Percentiles rank a stretch among this genome's conserved stretches.
phyloP scores from a whole-genome alignment of 139 green algal genomes.

The Coelastrella sp. region DNA sequence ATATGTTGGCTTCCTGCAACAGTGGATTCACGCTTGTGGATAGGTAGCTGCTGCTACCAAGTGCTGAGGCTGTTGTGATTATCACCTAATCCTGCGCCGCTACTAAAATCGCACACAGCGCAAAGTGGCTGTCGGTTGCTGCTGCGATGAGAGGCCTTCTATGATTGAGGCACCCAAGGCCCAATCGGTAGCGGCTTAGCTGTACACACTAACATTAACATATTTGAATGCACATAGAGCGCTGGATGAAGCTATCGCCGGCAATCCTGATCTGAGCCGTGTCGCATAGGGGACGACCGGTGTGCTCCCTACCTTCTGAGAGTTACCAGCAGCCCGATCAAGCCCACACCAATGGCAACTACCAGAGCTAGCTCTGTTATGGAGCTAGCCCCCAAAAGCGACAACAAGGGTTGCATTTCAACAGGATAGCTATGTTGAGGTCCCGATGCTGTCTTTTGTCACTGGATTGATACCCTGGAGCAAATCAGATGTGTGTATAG shows the following conservation, averaged over 20 bases:
- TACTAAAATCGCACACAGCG: too few species aligned
- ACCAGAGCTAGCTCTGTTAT: neutral
- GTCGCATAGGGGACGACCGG: neutral
- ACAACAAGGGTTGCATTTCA: neutral
- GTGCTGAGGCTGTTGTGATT: neutral
- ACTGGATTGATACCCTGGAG: neutral
- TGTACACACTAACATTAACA: neutral
- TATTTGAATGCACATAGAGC: neutral
- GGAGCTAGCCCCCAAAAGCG: neutral
- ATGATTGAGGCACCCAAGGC: neutral
- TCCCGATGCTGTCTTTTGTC: neutral
- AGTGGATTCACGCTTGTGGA: neutral
- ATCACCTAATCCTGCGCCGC: neutral
- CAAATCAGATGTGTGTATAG: neutral
- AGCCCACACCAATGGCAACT: neutral
- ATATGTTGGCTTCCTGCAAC: conserved; percentile 36
- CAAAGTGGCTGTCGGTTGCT: neutral
- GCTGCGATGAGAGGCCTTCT: neutral
- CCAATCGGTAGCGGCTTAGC: too few species aligned
- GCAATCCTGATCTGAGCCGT: neutral
- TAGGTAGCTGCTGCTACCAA: neutral
- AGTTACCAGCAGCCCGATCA: neutral
- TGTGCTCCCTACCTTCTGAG: neutral
- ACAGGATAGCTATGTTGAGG: neutral
- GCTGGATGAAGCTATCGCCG: too few species aligned